phyloP scores from a whole-genome alignment of 805 yeast species.

The Monosporozyma servazzii region DNA sequence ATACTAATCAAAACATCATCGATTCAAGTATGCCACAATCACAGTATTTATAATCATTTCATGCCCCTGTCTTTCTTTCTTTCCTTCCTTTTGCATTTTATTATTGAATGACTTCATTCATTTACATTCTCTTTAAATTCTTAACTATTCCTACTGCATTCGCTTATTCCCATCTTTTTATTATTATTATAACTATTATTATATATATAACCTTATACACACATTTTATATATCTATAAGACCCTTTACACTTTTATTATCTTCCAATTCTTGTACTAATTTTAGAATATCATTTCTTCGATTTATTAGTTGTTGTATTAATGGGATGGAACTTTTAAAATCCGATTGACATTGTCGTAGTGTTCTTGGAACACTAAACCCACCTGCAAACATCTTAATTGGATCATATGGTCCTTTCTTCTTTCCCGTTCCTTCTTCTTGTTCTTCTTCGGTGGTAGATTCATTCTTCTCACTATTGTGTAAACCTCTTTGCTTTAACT shows the following conservation, averaged over 20 bases:
- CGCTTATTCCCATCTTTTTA: neutral
- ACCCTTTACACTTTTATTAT: neutral
- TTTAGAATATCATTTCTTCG: constrained; percentile 10
- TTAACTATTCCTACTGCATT: neutral
- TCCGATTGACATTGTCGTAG: constrained; percentile 21
- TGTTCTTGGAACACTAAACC: constrained; percentile 19
- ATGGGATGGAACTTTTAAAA: constrained; percentile 18
- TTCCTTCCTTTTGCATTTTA: neutral
- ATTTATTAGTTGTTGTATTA: constrained; percentile 18
- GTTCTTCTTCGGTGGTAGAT: neutral
- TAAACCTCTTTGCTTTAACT: constrained; percentile 1
- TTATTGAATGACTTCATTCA: neutral
- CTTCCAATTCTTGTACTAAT: neutral
- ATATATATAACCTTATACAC: neutral
- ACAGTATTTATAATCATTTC: neutral
- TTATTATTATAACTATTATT: neutral
- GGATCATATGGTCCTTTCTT: constrained; percentile 16
- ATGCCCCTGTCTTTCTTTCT: too few relatives aligned
- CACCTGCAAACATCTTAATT: constrained; percentile 27
- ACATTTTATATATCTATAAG: neutral
- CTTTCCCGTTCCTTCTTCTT: constrained; percentile 3
- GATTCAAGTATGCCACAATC: neutral
- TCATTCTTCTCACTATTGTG: neutral
- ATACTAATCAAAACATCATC: neutral
- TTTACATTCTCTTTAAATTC: neutral